These are phyloP conservation scores for Royoungia palumana DNA, from an alignment of 768 basidiomycete genomes.

Conservation along the genomic window DNA sequence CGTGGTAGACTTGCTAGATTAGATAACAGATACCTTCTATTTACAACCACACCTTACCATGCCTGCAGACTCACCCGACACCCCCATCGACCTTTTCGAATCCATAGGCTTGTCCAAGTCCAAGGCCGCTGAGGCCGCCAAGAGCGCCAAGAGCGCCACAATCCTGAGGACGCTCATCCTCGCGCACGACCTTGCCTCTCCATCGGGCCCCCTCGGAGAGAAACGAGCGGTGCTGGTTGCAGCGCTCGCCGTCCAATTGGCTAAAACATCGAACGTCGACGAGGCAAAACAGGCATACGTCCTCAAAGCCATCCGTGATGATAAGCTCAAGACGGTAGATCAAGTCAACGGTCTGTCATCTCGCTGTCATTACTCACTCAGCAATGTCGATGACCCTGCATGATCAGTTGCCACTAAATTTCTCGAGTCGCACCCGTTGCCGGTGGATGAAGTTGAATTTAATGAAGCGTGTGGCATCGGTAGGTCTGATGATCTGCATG, in stretches of 20 bases:
- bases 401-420: slow-evolving; percentile 63
- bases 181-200: slow-evolving; percentile 42
- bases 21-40: slow-evolving; percentile 14
- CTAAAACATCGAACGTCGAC: slow-evolving; percentile 51
- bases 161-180: slow-evolving; percentile 70
- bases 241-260: slow-evolving; percentile 58
- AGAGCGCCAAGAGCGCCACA: slow-evolving; percentile 72
- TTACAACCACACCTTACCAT: slow-evolving; percentile 12
- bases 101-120: slow-evolving; percentile 71
- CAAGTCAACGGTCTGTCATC: slow-evolving; percentile 74
- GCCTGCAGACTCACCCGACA: slow-evolving; percentile 11
- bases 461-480: slow-evolving; percentile 84
- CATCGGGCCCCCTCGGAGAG: slow-evolving; percentile 55
- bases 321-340: slow-evolving; percentile 73
- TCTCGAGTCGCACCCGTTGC: slow-evolving; percentile 53
- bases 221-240: slow-evolving; percentile 72
- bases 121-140: slow-evolving; percentile 80
- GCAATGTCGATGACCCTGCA: slow-evolving; percentile 1
- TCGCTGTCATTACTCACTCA: background rate
- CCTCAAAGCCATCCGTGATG: slow-evolving; percentile 65
- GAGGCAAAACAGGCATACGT: slow-evolving; percentile 58
- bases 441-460: slow-evolving; percentile 69
- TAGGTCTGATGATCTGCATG: slow-evolving; percentile 36
- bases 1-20: slow-evolving; percentile 12
- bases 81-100: slow-evolving; percentile 52